Conservation (phyloP, 768 basidiomycete species). For the Amanita molliuscula region DNA sequence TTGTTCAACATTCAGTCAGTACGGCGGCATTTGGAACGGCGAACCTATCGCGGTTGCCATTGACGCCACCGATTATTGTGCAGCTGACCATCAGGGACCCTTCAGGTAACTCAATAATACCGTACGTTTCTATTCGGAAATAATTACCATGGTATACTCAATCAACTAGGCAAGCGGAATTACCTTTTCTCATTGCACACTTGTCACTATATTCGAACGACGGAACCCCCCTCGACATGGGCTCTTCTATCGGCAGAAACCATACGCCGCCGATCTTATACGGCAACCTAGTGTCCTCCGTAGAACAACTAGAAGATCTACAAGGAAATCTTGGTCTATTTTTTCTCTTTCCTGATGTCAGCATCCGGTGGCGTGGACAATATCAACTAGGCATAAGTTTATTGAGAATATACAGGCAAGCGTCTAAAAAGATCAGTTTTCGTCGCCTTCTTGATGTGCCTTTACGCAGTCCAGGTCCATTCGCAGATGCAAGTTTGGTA, state of each 20-base stretch:
- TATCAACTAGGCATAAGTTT: constrained; percentile 71
- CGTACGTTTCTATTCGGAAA: constrained; percentile 44
- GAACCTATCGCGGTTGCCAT: constrained; percentile 67
- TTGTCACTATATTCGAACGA: constrained; percentile 67
- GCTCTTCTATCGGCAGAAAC: constrained; percentile 41
- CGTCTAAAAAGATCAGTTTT: constrained; percentile 7
- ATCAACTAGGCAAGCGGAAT: constrained; percentile 57
- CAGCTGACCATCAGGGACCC: constrained; percentile 68
- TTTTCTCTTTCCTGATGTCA: constrained; percentile 88
- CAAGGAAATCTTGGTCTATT: constrained; percentile 76
- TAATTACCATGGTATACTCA: not conserved
- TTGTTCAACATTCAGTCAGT: constrained; percentile 75
- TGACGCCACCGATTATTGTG: constrained; percentile 78
- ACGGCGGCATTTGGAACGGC: constrained; percentile 76
- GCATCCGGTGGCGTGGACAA: constrained; percentile 66
- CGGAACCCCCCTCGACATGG: constrained; percentile 55
- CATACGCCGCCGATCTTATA: constrained; percentile 58
- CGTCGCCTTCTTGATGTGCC: not conserved
- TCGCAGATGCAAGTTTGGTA: constrained; percentile 39
- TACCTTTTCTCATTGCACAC: constrained; percentile 83
- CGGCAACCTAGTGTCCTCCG: constrained; percentile 77
- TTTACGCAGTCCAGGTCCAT: constrained; percentile 27
- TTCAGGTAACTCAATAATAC: constrained; percentile 59
- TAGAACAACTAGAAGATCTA: constrained; percentile 71
- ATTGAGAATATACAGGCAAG: constrained; percentile 68